Evolutionary conservation across 2,329 filamentous ascomycete species (phyloP).

Genomic region (Dactylonectria estremocensis): DNA sequence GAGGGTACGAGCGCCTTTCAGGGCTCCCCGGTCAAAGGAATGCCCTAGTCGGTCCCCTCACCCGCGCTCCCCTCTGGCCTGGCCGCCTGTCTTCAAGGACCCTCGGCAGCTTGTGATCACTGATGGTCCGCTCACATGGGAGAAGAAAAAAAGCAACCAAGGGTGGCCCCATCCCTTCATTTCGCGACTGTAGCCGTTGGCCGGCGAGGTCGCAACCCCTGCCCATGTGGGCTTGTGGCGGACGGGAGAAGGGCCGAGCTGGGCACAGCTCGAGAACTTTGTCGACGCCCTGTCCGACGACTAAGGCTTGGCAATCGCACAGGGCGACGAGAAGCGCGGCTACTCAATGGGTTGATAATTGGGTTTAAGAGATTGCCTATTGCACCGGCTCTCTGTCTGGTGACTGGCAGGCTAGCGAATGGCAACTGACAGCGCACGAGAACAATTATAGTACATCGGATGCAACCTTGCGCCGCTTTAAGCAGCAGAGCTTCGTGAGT

Average conservation of each 20-base stretch:
- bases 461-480: slow-evolving; percentile 29
- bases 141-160: not conserved
- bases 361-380: slow-evolving; percentile 7
- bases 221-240: slow-evolving; percentile 17
- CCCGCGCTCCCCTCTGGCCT: slow-evolving; percentile 17
- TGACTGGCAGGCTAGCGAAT: not conserved
- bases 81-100: slow-evolving; percentile 20
- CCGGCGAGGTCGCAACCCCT: slow-evolving; percentile 36
- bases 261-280: slow-evolving; percentile 23
- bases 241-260: slow-evolving; percentile 35
- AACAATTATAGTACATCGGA: slow-evolving; percentile 26
- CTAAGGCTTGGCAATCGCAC: slow-evolving; percentile 31
- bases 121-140: slow-evolving; percentile 38
- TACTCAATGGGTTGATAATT: slow-evolving; percentile 17
- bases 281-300: slow-evolving; percentile 22
- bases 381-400: slow-evolving; percentile 19
- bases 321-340: not conserved
- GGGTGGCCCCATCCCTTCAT: slow-evolving; percentile 26
- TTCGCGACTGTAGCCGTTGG: slow-evolving; percentile 37
- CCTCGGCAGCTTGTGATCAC: slow-evolving; percentile 48
- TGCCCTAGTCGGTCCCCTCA: slow-evolving; percentile 25
- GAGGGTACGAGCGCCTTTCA: slow-evolving; percentile 20
- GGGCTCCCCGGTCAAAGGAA: slow-evolving; percentile 13
- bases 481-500: slow-evolving; percentile 11
- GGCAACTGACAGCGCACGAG: slow-evolving; percentile 31